These are phyloP conservation scores for Parachaetomium inaequale DNA, from an alignment of 495 filamentous ascomycete genomes.

Conservation along the genomic window DNA sequence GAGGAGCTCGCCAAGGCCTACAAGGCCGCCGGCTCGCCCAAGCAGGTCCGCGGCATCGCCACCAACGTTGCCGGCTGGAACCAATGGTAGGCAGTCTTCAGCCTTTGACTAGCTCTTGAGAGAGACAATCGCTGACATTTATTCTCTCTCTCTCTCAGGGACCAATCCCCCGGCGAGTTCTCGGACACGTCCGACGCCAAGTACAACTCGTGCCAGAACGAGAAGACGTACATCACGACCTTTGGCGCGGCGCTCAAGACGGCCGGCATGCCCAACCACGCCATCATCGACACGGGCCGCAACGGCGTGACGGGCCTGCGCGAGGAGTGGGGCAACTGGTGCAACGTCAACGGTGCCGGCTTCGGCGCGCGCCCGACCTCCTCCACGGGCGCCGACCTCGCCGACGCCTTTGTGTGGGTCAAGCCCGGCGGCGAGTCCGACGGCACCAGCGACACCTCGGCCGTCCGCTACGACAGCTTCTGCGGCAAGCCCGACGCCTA, in stretches of 20 bases:
- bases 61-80: constrained; percentile 84
- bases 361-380: constrained; percentile 69
- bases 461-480: constrained; percentile 66
- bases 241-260: constrained; percentile 58
- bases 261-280: constrained; percentile 66
- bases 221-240: constrained; percentile 67
- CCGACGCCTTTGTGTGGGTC: constrained; percentile 78
- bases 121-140: constrained; percentile 14
- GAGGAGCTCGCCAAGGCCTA: constrained; percentile 64
- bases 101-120: neutral
- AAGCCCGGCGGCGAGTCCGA: constrained; percentile 83
- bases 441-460: constrained; percentile 62
- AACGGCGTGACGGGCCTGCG: constrained; percentile 68
- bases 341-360: constrained; percentile 68
- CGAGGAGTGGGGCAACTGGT: constrained; percentile 72
- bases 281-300: constrained; percentile 67
- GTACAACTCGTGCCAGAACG: constrained; percentile 61
- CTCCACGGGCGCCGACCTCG: constrained; percentile 56
- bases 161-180: constrained; percentile 62
- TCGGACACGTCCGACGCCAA: constrained; percentile 53
- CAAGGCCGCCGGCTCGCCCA: constrained; percentile 60
- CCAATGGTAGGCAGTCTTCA: constrained; percentile 44
- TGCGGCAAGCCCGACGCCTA: constrained; percentile 61
- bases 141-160: constrained; percentile 30
- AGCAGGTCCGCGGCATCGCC: constrained; percentile 64